These are phyloP conservation scores for Euphrasia confusa DNA, from an alignment of 257 asterid species.

Conservation along the genomic window DNA sequence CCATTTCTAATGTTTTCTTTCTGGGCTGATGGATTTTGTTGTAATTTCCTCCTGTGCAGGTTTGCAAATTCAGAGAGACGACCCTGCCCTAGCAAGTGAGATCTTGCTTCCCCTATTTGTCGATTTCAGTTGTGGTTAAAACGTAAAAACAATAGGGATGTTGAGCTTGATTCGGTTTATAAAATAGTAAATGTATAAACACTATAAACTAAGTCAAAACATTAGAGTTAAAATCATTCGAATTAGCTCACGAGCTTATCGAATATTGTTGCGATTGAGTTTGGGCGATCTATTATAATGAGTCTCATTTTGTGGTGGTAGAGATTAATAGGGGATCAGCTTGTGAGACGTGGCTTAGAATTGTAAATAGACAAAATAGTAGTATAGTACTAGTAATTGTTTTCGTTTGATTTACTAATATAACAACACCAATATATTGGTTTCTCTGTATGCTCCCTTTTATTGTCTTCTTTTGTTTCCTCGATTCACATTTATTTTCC, in stretches of 20 bases:
- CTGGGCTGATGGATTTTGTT: constrained; percentile 5
- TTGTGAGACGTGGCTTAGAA: constrained; percentile 3
- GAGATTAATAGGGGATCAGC: background rate
- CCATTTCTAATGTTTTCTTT: background rate
- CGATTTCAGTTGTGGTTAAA: background rate
- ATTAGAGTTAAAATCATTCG: too few relatives aligned
- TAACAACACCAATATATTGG: background rate
- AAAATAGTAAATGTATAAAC: background rate
- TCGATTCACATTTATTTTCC: constrained; percentile 1
- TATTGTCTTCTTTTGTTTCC: background rate
- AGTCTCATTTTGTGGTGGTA: constrained; percentile 1
- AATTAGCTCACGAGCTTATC: too few relatives aligned
- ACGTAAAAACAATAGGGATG: background rate
- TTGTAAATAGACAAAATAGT: background rate
- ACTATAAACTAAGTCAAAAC: background rate
- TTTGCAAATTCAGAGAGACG: constrained; percentile 82
- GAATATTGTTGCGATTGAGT: background rate
- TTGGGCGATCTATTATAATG: background rate
- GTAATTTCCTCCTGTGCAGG: constrained; percentile 38
- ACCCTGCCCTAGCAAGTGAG: constrained; percentile 61
- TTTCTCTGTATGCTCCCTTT: background rate
- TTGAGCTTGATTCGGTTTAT: background rate
- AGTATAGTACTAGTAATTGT: background rate
- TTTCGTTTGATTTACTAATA: background rate
- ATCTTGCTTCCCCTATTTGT: background rate